Evolutionary conservation across 2,329 filamentous ascomycete genomes (phyloP), one percentile per base, ranked within the genome.

Genomic region (Neonectria punicea): DNA sequence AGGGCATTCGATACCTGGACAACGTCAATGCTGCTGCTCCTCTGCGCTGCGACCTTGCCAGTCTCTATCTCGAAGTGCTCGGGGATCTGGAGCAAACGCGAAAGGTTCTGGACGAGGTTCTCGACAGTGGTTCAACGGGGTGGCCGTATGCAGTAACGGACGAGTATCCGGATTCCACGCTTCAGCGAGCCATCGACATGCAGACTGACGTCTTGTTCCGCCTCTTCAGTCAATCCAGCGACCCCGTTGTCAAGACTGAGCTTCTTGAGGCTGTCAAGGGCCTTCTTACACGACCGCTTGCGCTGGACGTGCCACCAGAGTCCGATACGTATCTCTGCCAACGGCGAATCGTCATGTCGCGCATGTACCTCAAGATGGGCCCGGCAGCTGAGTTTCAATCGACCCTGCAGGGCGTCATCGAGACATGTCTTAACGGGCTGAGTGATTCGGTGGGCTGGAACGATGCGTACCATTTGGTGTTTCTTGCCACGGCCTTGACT

Each of bases 401-500:
- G 10, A 61, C 47, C 9, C 55, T 76, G 4, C 66, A 73, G 14
- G 63, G 59, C 1, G 59, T 73, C 8, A 56, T 75, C 3, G 53
- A 70, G 14, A 51, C 57, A 4, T 70, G 71, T 13, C 61, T 76
- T 4, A 59, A 62, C 0, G 72, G 60, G 0, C 49, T 76, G 3
- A 58, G 41, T 9, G 72, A 76, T 41, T 67, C 61, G 5, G 70
- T 73, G 0, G 68, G 67, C 1, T 76, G 74, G 73, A 76, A 76
- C 22, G 71, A 75, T 34, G 18, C 32, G 3, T 47, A 58, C 1
- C 72, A 68, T 44, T 43, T 75, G 30, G 36, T 58, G 11, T 64
- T 50, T 9, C 65, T 74, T 3, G 65, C 67, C 1, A 53, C 59
- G 10, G 64, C 71, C 1, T 61, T 76, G 1, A 53, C 36, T 1